Evolutionary conservation across 1,284 basidiomycete genomes (phyloP).

Genomic region (Xerocomus tenax): DNA sequence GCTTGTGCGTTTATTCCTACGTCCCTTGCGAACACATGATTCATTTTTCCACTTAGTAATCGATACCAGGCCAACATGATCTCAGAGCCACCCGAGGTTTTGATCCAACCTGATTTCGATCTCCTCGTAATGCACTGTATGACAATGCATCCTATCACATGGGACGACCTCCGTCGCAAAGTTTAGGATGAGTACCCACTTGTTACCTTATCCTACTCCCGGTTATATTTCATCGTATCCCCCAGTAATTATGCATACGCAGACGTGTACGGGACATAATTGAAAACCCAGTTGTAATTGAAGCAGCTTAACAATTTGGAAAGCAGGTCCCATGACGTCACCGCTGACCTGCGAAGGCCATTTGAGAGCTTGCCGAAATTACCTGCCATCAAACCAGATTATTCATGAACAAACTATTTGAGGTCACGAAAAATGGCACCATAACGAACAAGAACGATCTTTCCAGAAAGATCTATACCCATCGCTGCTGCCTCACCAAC

Average conservation of each 20-base stretch:
- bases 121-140: conserved; percentile 30
- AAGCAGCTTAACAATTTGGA: too few relatives aligned
- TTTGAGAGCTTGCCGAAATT: too few relatives aligned
- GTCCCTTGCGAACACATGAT: not conserved
- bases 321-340: too few relatives aligned
- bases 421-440: too few relatives aligned
- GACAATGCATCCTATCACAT: conserved; percentile 25
- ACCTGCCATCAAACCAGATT: too few relatives aligned
- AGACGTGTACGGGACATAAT: conserved; percentile 11
- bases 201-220: conserved; percentile 11
- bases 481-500: too few relatives aligned
- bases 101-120: conserved; percentile 26
- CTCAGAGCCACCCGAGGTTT: conserved; percentile 27
- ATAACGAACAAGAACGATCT: too few relatives aligned
- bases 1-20: conserved; percentile 37
- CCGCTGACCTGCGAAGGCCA: too few relatives aligned
- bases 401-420: too few relatives aligned
- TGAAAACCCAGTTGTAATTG: not conserved
- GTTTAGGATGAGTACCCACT: not conserved
- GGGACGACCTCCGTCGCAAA: conserved; percentile 24
- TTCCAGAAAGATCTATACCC: too few relatives aligned
- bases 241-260: conserved; percentile 13
- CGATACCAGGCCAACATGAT: conserved; percentile 27
- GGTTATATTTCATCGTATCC: conserved; percentile 15
- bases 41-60: conserved; percentile 22